Evolutionary conservation across 257 asterid genomes (phyloP).

Genomic region (Scutellaria baicalensis): DNA sequence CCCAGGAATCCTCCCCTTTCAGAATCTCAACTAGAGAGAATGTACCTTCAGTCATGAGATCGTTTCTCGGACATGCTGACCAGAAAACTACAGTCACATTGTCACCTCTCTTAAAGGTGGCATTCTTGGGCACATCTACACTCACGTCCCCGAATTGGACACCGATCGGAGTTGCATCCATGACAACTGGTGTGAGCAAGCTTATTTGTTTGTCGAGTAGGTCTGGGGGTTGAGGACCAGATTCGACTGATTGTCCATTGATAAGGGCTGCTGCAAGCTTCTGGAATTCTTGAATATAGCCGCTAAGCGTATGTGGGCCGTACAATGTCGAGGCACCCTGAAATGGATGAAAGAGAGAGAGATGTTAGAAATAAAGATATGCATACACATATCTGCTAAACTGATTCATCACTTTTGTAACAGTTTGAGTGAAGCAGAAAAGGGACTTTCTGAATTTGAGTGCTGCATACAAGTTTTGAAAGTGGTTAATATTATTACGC

Average conservation of each 20-base stretch:
- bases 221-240: conserved; percentile 86
- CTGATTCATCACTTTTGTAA: not conserved
- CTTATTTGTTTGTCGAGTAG: conserved; percentile 68
- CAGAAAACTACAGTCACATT: conserved; percentile 67
- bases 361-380: not conserved
- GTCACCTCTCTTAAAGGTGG: conserved; percentile 58
- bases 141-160: conserved; percentile 62
- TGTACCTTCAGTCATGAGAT: conserved; percentile 97
- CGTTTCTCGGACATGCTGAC: conserved; percentile 94
- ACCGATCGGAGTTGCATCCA: conserved; percentile 67
- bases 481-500: not conserved
- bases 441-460: not conserved
- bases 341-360: not conserved
- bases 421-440: not conserved
- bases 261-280: conserved; percentile 61
- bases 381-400: not conserved
- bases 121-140: conserved; percentile 63
- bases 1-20: conserved; percentile 61
- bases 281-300: conserved; percentile 81
- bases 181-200: conserved; percentile 62
- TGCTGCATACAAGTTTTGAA: too few species aligned
- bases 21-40: conserved; percentile 86
- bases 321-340: conserved; percentile 95
- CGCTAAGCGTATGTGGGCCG: conserved; percentile 87
- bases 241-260: conserved; percentile 40